Percentiles rank a stretch among this genome's conserved stretches.
Evolutionary conservation across 768 basidiomycete species (phyloP).

Genomic region (Kwoniella sp.): DNA sequence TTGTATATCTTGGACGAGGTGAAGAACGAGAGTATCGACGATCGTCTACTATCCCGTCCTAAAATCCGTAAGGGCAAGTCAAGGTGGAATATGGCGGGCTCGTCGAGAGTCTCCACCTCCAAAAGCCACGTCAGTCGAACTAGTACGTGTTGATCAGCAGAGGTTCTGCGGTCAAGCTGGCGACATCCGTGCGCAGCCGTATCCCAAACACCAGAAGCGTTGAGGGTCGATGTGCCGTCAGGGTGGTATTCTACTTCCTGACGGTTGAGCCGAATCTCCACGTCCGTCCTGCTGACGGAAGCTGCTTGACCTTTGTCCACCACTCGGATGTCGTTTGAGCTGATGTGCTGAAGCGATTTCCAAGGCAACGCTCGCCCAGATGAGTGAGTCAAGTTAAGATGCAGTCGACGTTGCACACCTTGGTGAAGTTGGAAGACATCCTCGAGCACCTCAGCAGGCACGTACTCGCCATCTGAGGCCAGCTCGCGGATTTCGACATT

Average conservation of each 20-base stretch:
- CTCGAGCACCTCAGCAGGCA: slow-evolving; percentile 77
- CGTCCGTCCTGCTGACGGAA: slow-evolving; percentile 55
- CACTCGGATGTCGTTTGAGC: slow-evolving; percentile 79
- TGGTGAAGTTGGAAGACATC: slow-evolving; percentile 88
- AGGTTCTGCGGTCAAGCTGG: slow-evolving; percentile 75
- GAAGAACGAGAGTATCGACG: slow-evolving; percentile 76
- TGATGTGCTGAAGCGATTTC: slow-evolving; percentile 73
- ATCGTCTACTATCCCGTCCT: slow-evolving; percentile 79
- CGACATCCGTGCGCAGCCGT: slow-evolving; percentile 84
- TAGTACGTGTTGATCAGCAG: slow-evolving; percentile 73
- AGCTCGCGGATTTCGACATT: slow-evolving; percentile 82
- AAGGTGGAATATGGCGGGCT: slow-evolving; percentile 84
- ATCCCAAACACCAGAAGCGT: slow-evolving; percentile 83
- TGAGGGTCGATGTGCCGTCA: slow-evolving; percentile 76
- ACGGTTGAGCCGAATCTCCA: slow-evolving; percentile 70
- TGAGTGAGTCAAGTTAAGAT: slow-evolving; percentile 75
- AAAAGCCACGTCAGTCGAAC: slow-evolving; percentile 76
- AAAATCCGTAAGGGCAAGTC: slow-evolving; percentile 83
- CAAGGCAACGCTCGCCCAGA: slow-evolving; percentile 89
- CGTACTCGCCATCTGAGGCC: slow-evolving; percentile 77
- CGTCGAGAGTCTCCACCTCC: slow-evolving; percentile 76
- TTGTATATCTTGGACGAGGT: slow-evolving; percentile 73
- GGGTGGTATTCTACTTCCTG: slow-evolving; percentile 73
- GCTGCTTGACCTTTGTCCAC: slow-evolving; percentile 70
- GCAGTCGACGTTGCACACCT: slow-evolving; percentile 82